Conservation (phyloP, 352 stramenopile species). For the Pythium plurisporium region DNA sequence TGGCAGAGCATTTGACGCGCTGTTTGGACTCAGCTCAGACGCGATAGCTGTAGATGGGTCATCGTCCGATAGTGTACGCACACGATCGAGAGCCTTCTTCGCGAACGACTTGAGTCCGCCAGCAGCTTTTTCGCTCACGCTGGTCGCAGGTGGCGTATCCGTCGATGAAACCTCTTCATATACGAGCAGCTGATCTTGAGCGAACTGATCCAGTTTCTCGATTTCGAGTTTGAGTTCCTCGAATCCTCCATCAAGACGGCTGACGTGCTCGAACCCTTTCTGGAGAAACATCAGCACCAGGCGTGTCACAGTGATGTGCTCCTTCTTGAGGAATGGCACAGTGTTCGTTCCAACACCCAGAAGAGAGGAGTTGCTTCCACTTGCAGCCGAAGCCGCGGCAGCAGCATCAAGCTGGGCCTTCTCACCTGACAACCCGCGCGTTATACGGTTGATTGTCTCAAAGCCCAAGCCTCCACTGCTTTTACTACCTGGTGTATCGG, state of each 20-base stretch:
- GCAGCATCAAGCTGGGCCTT: constrained; percentile 20
- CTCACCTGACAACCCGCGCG: constrained; percentile 58
- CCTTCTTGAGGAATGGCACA: constrained; percentile 22
- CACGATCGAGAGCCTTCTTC: constrained; percentile 21
- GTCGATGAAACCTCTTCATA: constrained; percentile 9
- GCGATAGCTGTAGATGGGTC: constrained; percentile 17
- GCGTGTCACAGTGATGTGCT: constrained; percentile 74
- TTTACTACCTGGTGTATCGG: not conserved
- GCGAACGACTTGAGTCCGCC: constrained; percentile 23
- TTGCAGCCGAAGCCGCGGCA: not conserved
- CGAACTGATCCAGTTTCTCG: constrained; percentile 49
- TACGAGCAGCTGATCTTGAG: constrained; percentile 74
- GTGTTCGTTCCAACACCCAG: constrained; percentile 16
- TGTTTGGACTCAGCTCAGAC: not conserved
- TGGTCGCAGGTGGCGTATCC: not conserved
- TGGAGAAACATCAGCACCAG: constrained; percentile 85
- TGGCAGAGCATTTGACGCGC: not conserved
- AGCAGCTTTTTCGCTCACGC: constrained; percentile 2
- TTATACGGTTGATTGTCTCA: constrained; percentile 51
- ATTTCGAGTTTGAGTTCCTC: constrained; percentile 75
- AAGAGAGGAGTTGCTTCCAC: constrained; percentile 15
- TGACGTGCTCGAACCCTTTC: constrained; percentile 85
- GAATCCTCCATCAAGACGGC: constrained; percentile 76
- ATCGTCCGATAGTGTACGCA: constrained; percentile 26
- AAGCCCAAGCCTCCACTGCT: constrained; percentile 26